phyloP scores from a whole-genome alignment of 2,329 filamentous ascomycete genomes.

The Cercospora janseana region DNA sequence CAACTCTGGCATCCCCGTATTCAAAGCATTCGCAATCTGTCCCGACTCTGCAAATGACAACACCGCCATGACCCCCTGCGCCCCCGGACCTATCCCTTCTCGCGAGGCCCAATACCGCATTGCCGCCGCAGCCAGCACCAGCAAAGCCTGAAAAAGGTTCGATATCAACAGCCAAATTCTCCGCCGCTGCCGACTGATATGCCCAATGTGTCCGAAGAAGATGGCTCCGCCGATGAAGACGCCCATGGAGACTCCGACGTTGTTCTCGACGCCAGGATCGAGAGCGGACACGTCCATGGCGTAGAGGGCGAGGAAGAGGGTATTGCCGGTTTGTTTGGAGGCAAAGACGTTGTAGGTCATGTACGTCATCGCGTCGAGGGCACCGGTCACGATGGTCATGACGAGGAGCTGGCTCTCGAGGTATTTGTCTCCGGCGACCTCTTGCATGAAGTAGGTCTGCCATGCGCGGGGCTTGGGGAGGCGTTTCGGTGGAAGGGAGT shows the following conservation, averaged over 20 bases:
- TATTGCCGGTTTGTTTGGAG: slow-evolving; percentile 41
- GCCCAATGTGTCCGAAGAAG: slow-evolving; percentile 32
- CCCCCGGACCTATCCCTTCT: slow-evolving; percentile 16
- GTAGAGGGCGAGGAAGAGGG: slow-evolving; percentile 28
- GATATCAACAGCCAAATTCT: slow-evolving; percentile 31
- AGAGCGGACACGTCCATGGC: slow-evolving; percentile 22
- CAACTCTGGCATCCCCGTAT: slow-evolving; percentile 31
- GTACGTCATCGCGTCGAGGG: slow-evolving; percentile 34
- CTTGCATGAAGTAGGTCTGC: slow-evolving; percentile 31
- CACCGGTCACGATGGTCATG: slow-evolving; percentile 33
- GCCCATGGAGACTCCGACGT: slow-evolving; percentile 29
- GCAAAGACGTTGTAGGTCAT: slow-evolving; percentile 32
- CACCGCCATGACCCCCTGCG: slow-evolving; percentile 27
- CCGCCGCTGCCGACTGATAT: slow-evolving; percentile 27
- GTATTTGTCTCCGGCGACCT: slow-evolving; percentile 29
- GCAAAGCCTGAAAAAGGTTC: slow-evolving; percentile 27
- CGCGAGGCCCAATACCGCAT: slow-evolving; percentile 25
- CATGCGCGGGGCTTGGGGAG: slow-evolving; percentile 21
- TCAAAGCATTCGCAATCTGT: slow-evolving; percentile 31
- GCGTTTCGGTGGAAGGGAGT: background rate
- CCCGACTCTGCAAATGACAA: slow-evolving; percentile 27
- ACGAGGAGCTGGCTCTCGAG: slow-evolving; percentile 32
- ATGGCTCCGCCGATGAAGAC: slow-evolving; percentile 30
- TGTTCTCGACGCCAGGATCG: slow-evolving; percentile 21
- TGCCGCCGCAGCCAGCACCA: slow-evolving; percentile 30